phyloP scores from a whole-genome alignment of 2,329 filamentous ascomycete genomes.

The Seiridium unicorne region DNA sequence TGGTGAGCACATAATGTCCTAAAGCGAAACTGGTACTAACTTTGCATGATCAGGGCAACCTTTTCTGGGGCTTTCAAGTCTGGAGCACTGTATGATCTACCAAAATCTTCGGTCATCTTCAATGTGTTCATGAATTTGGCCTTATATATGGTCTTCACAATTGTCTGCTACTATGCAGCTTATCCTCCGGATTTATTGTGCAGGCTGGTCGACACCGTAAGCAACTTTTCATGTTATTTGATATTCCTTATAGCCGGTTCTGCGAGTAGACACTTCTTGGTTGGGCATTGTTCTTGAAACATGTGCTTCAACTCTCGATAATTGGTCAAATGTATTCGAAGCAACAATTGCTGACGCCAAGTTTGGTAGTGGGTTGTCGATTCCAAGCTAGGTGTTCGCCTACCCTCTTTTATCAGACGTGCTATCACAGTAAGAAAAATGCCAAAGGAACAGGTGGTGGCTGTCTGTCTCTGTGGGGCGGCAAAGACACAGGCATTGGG shows the following conservation, averaged over 20 bases:
- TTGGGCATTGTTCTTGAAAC: no score
- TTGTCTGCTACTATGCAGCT: constrained; percentile 55
- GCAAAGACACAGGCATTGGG: constrained; percentile 72
- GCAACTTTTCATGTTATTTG: no score
- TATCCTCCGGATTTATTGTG: constrained; percentile 37
- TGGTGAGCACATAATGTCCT: constrained; percentile 34
- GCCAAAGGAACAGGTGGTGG: constrained; percentile 61
- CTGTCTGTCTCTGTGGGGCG: constrained; percentile 71
- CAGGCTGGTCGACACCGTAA: constrained; percentile 27
- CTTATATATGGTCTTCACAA: constrained; percentile 61
- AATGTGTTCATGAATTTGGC: constrained; percentile 67
- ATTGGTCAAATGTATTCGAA: no score
- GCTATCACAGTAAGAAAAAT: constrained; percentile 50
- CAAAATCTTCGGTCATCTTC: constrained; percentile 61
- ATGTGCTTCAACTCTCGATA: no score
- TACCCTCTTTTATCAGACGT: constrained; percentile 28
- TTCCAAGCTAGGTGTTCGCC: constrained; percentile 20
- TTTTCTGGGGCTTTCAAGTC: constrained; percentile 67
- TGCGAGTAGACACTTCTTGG: no score
- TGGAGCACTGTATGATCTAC: constrained; percentile 57
- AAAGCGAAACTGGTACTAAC: constrained; percentile 17
- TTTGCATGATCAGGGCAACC: constrained; percentile 51
- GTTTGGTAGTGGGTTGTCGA: constrained; percentile 23
- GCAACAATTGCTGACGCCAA: no score
- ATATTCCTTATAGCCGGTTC: no score